Base-by-base conservation (phyloP, 169 alveolate genomes). In the Eimeria sp. region DNA sequence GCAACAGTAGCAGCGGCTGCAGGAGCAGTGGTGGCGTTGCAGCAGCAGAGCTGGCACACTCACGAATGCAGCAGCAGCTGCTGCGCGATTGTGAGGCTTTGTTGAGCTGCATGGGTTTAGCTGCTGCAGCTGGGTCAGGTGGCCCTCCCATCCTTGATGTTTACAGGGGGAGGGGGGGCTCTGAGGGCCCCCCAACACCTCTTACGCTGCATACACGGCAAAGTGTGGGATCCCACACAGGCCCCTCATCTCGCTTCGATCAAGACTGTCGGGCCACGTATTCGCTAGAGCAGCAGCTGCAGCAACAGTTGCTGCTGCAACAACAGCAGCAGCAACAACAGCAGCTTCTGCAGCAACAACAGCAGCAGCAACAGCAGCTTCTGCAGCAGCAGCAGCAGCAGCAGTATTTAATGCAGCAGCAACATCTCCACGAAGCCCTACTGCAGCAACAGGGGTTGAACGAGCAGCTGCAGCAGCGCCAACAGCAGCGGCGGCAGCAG, bases 51-150 rank as follows among this genome's bases (percentile, higher is more conserved):
- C 84, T 73, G 11, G 84, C 84, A 7, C 54, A 73, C 20, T 34
- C 84, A 14, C 43, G 84, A 7, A 73, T 73, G 84, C 84, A 40
- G 57, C 84, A 73, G 84, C 84, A 73, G 84, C 84, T 73, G 84
- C 84, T 73, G 40, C 84, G 84, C 11, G 84, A 73, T 22, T 73
- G 84, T 40, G 84, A 73, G 84, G 84, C 84, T 20, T 51, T 73
- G 25, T 51, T 73, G n/a, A 73, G 20, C 20, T 73, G 84, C 20
- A 73, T 73, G 84, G 84, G 84, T 20, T n/a, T 73, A 22, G 84
- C 84, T 27, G 57, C 84, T 73, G 84, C 84, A n/a, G 84, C 84
- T 13, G 84, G 51, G 20, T 47, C 57, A 22, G 49, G 51, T 14
- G 84, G 84, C 54, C 84, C 84, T 51, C 84, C 84, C 57, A 40